phyloP scores from a whole-genome alignment of 805 yeast genomes.

The Candida takata region DNA sequence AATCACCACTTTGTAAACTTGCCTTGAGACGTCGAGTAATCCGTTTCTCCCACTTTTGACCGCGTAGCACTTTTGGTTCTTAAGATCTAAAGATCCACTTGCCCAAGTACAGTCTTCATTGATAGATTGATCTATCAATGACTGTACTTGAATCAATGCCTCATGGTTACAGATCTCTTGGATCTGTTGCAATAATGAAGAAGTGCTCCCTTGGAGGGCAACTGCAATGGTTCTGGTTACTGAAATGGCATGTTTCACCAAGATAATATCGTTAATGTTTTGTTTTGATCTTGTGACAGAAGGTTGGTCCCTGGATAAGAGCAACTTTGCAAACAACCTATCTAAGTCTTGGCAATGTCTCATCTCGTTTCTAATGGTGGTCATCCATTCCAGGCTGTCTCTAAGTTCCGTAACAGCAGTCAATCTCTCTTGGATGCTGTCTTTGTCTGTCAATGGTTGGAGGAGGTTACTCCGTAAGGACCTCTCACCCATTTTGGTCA shows the following conservation, averaged over 20 bases:
- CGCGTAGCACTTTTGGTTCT: constrained; percentile 39
- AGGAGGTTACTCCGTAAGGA: constrained; percentile 34
- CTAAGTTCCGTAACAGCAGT: constrained; percentile 32
- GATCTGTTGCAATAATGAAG: constrained; percentile 25
- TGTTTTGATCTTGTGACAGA: constrained; percentile 27
- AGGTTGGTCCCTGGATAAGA: constrained; percentile 22
- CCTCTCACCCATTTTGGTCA: constrained; percentile 42
- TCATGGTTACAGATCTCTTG: constrained; percentile 23
- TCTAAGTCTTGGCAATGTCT: constrained; percentile 34
- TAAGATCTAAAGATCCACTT: constrained; percentile 30
- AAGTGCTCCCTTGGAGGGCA: constrained; percentile 9
- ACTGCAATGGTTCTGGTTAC: constrained; percentile 15
- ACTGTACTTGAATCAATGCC: constrained; percentile 18
- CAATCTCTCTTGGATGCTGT: constrained; percentile 29
- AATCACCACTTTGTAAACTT: constrained; percentile 30
- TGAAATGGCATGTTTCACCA: constrained; percentile 31
- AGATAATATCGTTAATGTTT: constrained; percentile 34
- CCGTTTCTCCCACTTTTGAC: constrained; percentile 40
- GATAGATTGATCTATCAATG: constrained; percentile 26
- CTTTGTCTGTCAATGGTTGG: constrained; percentile 39
- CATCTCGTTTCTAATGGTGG: constrained; percentile 19
- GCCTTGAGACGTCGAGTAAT: constrained; percentile 36
- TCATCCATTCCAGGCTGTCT: constrained; percentile 10
- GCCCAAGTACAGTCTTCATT: constrained; percentile 41
- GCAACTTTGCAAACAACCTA: constrained; percentile 30